phyloP scores from a whole-genome alignment of 768 basidiomycete genomes.

The Macrolepiota albuminosa region DNA sequence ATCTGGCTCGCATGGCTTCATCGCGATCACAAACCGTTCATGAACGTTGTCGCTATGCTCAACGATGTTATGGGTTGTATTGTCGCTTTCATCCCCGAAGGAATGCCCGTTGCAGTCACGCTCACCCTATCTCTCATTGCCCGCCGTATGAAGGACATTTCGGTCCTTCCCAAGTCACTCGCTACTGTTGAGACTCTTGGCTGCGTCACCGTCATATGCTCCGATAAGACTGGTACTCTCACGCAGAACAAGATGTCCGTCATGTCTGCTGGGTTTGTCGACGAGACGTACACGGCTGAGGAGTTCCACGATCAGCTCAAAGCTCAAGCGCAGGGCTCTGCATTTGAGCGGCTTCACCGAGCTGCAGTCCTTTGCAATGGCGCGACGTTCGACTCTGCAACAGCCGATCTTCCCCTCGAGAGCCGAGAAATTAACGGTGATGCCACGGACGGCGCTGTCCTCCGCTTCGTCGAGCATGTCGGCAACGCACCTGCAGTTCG shows the following conservation, averaged over 20 bases:
- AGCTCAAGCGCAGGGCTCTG: background rate
- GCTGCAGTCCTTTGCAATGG: constrained; percentile 51
- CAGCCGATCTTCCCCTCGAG: constrained; percentile 20
- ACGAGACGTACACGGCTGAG: constrained; percentile 25
- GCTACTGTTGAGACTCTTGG: constrained; percentile 67
- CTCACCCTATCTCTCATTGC: constrained; percentile 34
- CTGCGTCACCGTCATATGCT: constrained; percentile 47
- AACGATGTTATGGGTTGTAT: constrained; percentile 49
- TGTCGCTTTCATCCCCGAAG: constrained; percentile 43
- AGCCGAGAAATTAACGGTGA: constrained; percentile 39
- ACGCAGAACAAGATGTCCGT: constrained; percentile 60
- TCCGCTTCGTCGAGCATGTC: constrained; percentile 38
- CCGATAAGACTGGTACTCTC: constrained; percentile 60
- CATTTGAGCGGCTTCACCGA: constrained; percentile 22
- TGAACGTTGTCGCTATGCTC: constrained; percentile 46
- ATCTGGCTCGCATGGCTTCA: constrained; percentile 40
- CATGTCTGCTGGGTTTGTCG: constrained; percentile 37
- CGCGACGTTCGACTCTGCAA: constrained; percentile 40
- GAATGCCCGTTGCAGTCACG: constrained; percentile 50
- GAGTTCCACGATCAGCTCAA: constrained; percentile 13
- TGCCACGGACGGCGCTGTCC: constrained; percentile 51
- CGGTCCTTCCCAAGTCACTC: constrained; percentile 36
- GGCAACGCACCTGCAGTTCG: constrained; percentile 18
- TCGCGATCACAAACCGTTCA: constrained; percentile 35
- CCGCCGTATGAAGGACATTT: constrained; percentile 13